These are phyloP conservation scores for Mycosphaerelloides madeirae DNA, from an alignment of 2,329 filamentous ascomycete genomes.

Conservation along the genomic window DNA sequence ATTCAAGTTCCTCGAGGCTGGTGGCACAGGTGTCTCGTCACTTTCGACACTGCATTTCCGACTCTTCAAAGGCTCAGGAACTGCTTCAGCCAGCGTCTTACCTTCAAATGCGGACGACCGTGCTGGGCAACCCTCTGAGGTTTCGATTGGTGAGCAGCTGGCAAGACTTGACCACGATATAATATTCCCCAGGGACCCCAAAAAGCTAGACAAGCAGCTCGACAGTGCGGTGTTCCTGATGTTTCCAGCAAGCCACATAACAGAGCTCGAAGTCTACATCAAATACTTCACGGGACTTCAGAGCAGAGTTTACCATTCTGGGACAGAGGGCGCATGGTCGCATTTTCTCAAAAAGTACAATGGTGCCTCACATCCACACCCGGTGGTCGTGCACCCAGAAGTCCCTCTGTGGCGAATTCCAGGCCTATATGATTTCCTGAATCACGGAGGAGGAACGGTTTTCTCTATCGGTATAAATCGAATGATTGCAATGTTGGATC, in stretches of 20 bases:
- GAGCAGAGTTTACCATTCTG: conserved; percentile 25
- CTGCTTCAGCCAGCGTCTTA: too few relatives aligned
- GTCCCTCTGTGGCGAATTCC: conserved; percentile 33
- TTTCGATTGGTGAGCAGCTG: conserved; percentile 8
- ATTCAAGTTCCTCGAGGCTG: conserved; percentile 20
- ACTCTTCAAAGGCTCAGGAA: conserved; percentile 3
- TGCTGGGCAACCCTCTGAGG: background rate
- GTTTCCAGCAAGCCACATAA: conserved; percentile 17
- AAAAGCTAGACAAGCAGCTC: conserved; percentile 2
- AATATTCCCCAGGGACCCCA: conserved; percentile 1
- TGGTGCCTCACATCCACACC: background rate
- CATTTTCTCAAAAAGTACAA: conserved; percentile 19
- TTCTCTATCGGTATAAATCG: conserved; percentile 34
- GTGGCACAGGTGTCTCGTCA: too few relatives aligned
- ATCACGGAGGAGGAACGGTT: conserved; percentile 22
- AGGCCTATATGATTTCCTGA: conserved; percentile 31
- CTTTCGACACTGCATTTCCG: conserved; percentile 8
- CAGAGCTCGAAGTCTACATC: conserved; percentile 21
- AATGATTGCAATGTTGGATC: conserved; percentile 9
- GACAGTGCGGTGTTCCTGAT: conserved; percentile 24
- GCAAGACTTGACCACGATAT: conserved; percentile 7
- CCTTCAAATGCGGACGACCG: too few relatives aligned
- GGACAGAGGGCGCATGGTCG: conserved; percentile 23
- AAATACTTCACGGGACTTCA: conserved; percentile 15
- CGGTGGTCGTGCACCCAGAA: conserved; percentile 31